Base-by-base conservation (phyloP, 2,329 filamentous ascomycete species). In the Botrytis deweyae region DNA sequence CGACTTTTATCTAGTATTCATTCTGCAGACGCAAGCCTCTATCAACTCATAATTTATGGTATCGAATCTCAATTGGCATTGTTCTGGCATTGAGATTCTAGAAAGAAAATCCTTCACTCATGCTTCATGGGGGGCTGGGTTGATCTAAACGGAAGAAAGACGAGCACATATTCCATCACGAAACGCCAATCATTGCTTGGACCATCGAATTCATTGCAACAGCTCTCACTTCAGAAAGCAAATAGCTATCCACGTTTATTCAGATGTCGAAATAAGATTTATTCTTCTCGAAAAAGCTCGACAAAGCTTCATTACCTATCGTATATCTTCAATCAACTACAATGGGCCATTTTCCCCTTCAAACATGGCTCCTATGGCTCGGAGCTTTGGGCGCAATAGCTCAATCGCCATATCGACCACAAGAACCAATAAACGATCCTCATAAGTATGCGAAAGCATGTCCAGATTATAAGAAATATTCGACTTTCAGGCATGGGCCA, bases 401-500 rank as follows among this genome's bases (percentile, higher is more conserved):
- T 73, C 72, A 73, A 70, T 64, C 72, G 7, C 65, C 72, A 12
- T 46, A 63, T 70, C 72, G 58, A 71, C 29, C 49, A 20, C 62
- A 74, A 66, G 61, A 59, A 38, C 52, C 55, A 40, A 55, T 64
- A 9, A 64, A 64, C n/a, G 58, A 73, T 63, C 14, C 46, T 33
- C 49, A 72, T 46, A 46, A 70, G 20, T 78, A 79, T 72, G 61
- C 71, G 18, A 75, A 76, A 58, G 80, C 80, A 46, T 82, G 81
- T 76, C 81, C 81, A 29, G 80, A 82, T 73, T 82, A 81, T 42
- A 81, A 79, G 75, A 79, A 76, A 78, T 82, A 82, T 75, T 78
- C 80, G 33, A 76, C 76, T 16, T 59, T 63, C 14, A 4, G 18
- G 75, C 97, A 94, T 81, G 87, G 86, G 33, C 96, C 96, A 1